Evolutionary conservation across 2,329 filamentous ascomycete genomes (phyloP).

Genomic region (Neurospora sp.): DNA sequence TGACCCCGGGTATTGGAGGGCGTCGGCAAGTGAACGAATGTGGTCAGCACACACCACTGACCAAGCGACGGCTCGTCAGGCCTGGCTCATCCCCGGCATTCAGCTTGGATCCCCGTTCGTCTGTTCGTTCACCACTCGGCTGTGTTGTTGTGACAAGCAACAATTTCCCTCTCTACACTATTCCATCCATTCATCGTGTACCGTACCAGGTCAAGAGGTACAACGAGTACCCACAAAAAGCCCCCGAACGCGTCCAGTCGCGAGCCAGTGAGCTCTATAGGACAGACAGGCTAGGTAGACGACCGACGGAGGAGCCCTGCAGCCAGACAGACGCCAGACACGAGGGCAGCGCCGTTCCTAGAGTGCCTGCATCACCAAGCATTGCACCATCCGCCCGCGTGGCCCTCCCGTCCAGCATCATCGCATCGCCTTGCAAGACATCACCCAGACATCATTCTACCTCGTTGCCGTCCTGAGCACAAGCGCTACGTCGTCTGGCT

Average conservation of each 20-base stretch:
- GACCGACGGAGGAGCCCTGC: not conserved
- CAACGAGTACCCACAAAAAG: not conserved
- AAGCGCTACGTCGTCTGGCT: slow-evolving; percentile 68
- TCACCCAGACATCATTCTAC: slow-evolving; percentile 13
- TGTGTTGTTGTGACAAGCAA: not conserved
- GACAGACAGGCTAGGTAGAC: not conserved
- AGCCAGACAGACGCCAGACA: not conserved
- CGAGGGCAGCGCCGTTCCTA: not conserved
- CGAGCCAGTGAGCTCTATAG: not conserved
- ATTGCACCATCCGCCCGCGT: not conserved
- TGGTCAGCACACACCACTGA: not conserved
- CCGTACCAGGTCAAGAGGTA: not conserved
- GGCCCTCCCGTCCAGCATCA: not conserved
- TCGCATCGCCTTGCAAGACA: slow-evolving; percentile 4
- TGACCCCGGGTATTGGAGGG: not conserved
- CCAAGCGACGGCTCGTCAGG: not conserved
- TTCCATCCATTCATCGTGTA: not conserved
- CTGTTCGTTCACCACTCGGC: not conserved
- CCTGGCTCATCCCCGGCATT: not conserved
- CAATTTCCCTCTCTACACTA: not conserved
- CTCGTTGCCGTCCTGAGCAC: slow-evolving; percentile 39
- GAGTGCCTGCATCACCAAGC: not conserved
- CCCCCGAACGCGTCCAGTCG: not conserved
- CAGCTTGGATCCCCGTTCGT: not conserved
- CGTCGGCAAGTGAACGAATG: not conserved